Evolutionary conservation across 441 rosid species (phyloP), one percentile per base, ranked within the genome.

Genomic region (Pelargonium fulgidum): DNA sequence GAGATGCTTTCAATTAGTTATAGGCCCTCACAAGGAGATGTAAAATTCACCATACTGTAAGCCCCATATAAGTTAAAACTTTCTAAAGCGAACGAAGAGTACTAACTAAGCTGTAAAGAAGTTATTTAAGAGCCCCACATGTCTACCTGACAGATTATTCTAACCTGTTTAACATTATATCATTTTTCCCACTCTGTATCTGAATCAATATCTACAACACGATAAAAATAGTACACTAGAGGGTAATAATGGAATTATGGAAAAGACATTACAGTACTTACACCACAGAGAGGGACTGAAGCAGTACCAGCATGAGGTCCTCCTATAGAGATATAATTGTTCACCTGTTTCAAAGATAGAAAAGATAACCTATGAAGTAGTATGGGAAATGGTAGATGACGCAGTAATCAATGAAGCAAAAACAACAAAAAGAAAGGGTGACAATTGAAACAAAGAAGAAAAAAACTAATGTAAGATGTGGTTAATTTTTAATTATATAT

Each of bases 241-340:
- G 29, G 2, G 7, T 42, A 56, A 7, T 67, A 20, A 62, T 29
- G 12, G 17, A 6, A 14, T n/a, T n/a, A n/a, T n/a, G n/a, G n/a
- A n/a, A n/a, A 44, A 9, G 6, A 17, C 61, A n/a, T 42, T 9
- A n/a, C 1, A 69, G 65, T 52, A 70, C 93, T 84, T 85, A 90
- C 96, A 73, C 89, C 87, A 69, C 96, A 91, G 64, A 83, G 80
- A 79, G 99, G 96, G 75, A 91, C 82, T 73, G 96, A 86, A 65
- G 97, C 92, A 65, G 90, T 84, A 16, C 99, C 97, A 73, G 96
- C 96, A 83, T 91, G 97, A 66, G 96, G 99, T 71, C 99, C 99
- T 59, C 79, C 99, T 62, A 89, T 77, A 36, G 95, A 91, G 75
- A 91, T 72, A 77, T 78, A 89, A 80, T 89, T 93, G 77, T 77